phyloP scores from a whole-genome alignment of 345 rosid genomes.

The Citrus hindsii region DNA sequence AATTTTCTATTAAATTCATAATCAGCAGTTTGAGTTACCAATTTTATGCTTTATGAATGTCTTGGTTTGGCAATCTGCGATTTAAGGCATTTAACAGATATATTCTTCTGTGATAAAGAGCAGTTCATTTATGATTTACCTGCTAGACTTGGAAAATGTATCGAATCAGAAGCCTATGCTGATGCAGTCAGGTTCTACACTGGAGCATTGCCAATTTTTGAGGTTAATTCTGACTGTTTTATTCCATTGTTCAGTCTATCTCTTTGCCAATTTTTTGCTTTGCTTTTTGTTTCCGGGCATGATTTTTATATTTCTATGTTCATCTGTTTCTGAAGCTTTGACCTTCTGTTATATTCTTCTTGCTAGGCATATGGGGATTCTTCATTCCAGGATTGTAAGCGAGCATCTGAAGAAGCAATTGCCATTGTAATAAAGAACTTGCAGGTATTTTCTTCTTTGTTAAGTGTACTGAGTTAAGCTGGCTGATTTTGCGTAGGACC shows the following conservation, averaged over 20 bases:
- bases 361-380: constrained; percentile 91
- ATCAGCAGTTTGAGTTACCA: not conserved
- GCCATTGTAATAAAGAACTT: constrained; percentile 61
- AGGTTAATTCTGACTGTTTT: constrained; percentile 38
- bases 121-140: constrained; percentile 99
- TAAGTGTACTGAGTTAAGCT: not conserved
- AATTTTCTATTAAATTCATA: not conserved
- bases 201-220: constrained; percentile 98
- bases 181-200: constrained; percentile 95
- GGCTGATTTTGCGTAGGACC: not conserved
- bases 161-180: constrained; percentile 85
- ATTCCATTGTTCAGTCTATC: not conserved
- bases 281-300: not conserved
- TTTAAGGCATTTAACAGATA: constrained; percentile 24
- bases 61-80: constrained; percentile 13
- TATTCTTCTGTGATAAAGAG: constrained; percentile 52
- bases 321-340: constrained; percentile 13
- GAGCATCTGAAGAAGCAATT: constrained; percentile 94
- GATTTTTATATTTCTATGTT: not conserved
- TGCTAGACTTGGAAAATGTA: constrained; percentile 88
- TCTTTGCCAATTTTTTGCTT: not conserved
- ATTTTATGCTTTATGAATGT: not conserved
- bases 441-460: constrained; percentile 51
- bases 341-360: constrained; percentile 11
- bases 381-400: constrained; percentile 93